Conservation (phyloP, 768 basidiomycete species). For the Boletus huronensis region DNA sequence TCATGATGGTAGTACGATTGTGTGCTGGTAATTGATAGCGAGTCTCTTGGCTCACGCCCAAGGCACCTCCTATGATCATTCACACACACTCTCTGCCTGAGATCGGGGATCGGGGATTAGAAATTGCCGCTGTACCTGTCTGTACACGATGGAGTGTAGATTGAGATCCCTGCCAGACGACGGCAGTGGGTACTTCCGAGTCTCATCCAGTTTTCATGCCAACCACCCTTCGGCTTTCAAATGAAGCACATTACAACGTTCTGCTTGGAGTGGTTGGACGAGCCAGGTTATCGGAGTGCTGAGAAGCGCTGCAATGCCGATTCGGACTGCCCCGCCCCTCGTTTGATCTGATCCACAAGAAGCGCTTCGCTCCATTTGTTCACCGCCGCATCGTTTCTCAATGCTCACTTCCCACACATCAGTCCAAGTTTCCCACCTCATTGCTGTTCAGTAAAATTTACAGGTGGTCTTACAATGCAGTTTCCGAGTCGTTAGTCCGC, state of each 20-base stretch:
- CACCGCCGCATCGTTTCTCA: not conserved
- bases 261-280: no score
- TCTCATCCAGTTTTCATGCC: not conserved
- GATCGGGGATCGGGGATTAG: no score
- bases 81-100: no score
- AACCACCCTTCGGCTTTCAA: not conserved
- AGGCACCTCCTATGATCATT: no score
- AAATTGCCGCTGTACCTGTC: not conserved
- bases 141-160: not conserved
- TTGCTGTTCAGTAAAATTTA: not conserved
- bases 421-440: not conserved
- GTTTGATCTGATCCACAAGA: not conserved
- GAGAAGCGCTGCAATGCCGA: not conserved
- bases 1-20: no score
- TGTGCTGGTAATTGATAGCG: no score
- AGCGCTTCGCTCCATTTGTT: not conserved
- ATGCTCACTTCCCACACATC: no score
- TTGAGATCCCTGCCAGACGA: not conserved
- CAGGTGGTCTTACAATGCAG: not conserved
- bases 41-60: not conserved
- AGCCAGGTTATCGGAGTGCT: not conserved
- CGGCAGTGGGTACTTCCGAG: not conserved
- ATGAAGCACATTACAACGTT: no score
- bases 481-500: not conserved
- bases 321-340: not conserved